Percentiles rank a stretch among this genome's conserved stretches.
Evolutionary conservation across 345 rosid species (phyloP).

Genomic region (Erucastrum elatum): DNA sequence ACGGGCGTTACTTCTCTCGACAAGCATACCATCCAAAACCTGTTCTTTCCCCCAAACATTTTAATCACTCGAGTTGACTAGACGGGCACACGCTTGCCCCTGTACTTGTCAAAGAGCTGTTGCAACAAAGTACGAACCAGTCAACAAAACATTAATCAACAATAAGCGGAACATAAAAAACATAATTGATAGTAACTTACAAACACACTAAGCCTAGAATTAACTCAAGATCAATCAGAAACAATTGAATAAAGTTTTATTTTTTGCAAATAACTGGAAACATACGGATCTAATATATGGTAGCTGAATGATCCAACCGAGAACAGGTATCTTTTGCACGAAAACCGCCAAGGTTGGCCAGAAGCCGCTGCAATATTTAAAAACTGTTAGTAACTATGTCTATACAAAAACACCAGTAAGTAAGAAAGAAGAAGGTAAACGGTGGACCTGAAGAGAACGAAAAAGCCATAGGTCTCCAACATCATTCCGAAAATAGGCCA

Average conservation of each 20-base stretch:
- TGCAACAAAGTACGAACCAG: slow-evolving; percentile 1
- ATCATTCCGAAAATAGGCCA: slow-evolving; percentile 98
- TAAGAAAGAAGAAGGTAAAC: too few relatives aligned
- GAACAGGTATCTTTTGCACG: slow-evolving; percentile 86
- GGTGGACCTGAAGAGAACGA: slow-evolving; percentile 98
- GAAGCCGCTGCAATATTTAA: slow-evolving; percentile 87
- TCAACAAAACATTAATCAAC: not conserved
- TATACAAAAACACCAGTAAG: not conserved
- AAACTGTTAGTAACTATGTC: slow-evolving; percentile 8
- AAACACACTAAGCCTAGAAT: slow-evolving; percentile 1
- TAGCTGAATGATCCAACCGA: slow-evolving; percentile 90
- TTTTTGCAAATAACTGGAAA: not conserved
- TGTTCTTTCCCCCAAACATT: slow-evolving; percentile 26
- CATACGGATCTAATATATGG: slow-evolving; percentile 85
- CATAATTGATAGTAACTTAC: slow-evolving; percentile 6
- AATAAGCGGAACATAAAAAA: too few relatives aligned
- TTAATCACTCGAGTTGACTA: slow-evolving; percentile 16
- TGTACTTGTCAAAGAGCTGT: slow-evolving; percentile 44
- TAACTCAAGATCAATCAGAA: slow-evolving; percentile 22
- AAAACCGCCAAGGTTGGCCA: slow-evolving; percentile 98
- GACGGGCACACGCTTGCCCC: slow-evolving; percentile 45
- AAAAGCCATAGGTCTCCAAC: slow-evolving; percentile 81
- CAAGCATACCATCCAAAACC: slow-evolving; percentile 19
- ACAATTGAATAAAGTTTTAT: not conserved
- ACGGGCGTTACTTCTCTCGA: slow-evolving; percentile 23